Evolutionary conservation across 2,329 filamentous ascomycete species (phyloP), one percentile per base, ranked within the genome.

Genomic region (Allantophomopsis cytisporea): DNA sequence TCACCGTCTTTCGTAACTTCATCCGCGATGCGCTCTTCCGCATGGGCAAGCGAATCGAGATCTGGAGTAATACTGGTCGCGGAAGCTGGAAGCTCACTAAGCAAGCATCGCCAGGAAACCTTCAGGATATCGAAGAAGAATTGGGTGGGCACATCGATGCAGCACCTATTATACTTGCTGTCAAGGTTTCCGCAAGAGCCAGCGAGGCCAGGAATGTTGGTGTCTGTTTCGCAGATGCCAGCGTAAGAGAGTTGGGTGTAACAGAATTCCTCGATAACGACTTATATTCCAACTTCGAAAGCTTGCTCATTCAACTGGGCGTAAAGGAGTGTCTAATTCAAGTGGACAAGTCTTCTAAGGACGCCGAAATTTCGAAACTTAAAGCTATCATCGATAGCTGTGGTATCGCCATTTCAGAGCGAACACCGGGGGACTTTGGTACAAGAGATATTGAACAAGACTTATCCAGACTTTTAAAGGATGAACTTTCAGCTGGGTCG

Each of bases 231-330:
- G 93, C 91, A 7, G 91, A 98, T 65, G 91, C 93, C 1, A 95
- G 86, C 48, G 89, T 96, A 18, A 74, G 91, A 38, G 91, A 98
- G 64, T 71, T 98, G 2, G 91, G 91, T 7, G 87, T 98, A 39
- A 94, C 85, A 66, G 93, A 98, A 56, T 98, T 98, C 48, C 73
- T 94, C n/a, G 91, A 98, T 67, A 98, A 96, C 54, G 91, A 98
- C 56, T 69, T 95, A 8, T 98, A 93, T 64, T 96, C 89, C 39
- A 98, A 98, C 58, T 93, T 98, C 49, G 91, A 98, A 62, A 87
- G 88, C 3, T 70, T 98, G 14, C 74, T 98, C 39, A 98, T 98
- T 48, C 93, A 98, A 56, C 75, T 98, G 3, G 91, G 91, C 5
- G 86, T 95, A 15, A 91, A 87, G 55, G 91, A 98, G 59, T 95